Base-by-base conservation (phyloP, 2,329 filamentous ascomycete genomes). In the Claviceps africana region DNA sequence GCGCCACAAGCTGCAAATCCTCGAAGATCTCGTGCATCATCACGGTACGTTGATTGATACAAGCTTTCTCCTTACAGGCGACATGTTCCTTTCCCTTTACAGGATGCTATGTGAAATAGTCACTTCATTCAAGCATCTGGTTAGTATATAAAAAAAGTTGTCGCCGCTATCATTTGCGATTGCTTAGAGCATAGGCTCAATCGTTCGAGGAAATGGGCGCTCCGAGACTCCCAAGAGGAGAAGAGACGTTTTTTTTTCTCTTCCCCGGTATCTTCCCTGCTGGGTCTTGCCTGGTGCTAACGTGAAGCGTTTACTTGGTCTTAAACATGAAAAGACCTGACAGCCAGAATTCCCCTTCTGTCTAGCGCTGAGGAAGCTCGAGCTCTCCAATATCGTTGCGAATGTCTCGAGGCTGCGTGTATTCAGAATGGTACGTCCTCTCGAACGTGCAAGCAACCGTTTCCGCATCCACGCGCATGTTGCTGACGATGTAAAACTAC, bases 351-450 rank as follows among this genome's bases (percentile, higher is more conserved):
- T 47, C 71, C 72, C 25, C 65, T 70, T 56, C 63, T 78, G 51
- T 80, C 75, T 51, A 74, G 78, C 56, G 69, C 72, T 25, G 77
- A 81, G 62, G 78, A 81, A 62, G 77, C 77, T 28, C 70, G 77
- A 52, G 69, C 71, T 39, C 64, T 80, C 51, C 77, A 81, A 61
- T 77, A 80, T 59, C 73, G 73, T 57, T 79, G 77, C 64, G 77
- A 81, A 64, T 78, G 75, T 61, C 72, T 81, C 51, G 76, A 80
- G 59, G 68, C 68, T 50, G 72, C 71, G 52, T 75, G 76, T 58
- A 61, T 76, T 50, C 62, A 65, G 53, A 60, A 67, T 56, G 59
- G 65, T 68, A 58, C 56, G 64, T 51, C 19, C 10, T 50, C 22
- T 2, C 19, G 19, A 39, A 35, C 3, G 13, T n/a, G 33, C 21